A percentile compares a stretch with the other conserved stretches of the same genome.
These are phyloP conservation scores for Furcasterigmium furcatum DNA, from an alignment of 2,329 filamentous ascomycete genomes.

Conservation along the genomic window DNA sequence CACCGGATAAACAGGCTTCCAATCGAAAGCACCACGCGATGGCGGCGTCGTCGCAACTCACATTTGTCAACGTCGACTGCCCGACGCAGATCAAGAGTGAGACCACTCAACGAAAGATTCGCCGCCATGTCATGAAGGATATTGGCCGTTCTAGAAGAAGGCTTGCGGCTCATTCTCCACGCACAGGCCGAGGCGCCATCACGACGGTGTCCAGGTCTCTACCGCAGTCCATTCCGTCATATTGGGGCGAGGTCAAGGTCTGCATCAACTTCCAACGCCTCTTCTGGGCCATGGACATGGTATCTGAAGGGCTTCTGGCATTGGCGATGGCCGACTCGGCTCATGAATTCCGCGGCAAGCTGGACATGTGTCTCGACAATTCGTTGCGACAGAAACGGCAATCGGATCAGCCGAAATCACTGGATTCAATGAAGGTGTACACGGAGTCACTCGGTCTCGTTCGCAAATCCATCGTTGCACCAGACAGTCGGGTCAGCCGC, in stretches of 20 bases:
- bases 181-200: no score
- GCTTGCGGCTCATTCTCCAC: not conserved
- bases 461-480: conserved; percentile 6
- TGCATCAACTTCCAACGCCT: conserved; percentile 14
- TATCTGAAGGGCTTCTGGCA: conserved; percentile 11
- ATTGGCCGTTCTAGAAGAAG: conserved; percentile 12
- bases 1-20: not conserved
- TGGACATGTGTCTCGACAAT: not conserved
- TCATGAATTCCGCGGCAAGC: not conserved
- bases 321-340: conserved; percentile 12
- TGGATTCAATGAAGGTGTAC: conserved; percentile 14
- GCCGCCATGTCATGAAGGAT: conserved; percentile 17
- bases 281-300: conserved; percentile 16
- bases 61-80: conserved; percentile 13
- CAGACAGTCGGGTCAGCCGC: not conserved
- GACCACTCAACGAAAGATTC: conserved; percentile 12
- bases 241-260: conserved; percentile 15
- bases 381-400: no score
- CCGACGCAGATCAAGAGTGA: conserved; percentile 10
- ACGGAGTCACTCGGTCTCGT: conserved; percentile 13
- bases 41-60: conserved; percentile 2
- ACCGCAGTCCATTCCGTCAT: conserved; percentile 1
- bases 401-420: no score
- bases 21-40: not conserved
- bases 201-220: not conserved